These are phyloP conservation scores for Leishmania guyanensis DNA, from an alignment of 208 protist species.

Conservation along the genomic window DNA sequence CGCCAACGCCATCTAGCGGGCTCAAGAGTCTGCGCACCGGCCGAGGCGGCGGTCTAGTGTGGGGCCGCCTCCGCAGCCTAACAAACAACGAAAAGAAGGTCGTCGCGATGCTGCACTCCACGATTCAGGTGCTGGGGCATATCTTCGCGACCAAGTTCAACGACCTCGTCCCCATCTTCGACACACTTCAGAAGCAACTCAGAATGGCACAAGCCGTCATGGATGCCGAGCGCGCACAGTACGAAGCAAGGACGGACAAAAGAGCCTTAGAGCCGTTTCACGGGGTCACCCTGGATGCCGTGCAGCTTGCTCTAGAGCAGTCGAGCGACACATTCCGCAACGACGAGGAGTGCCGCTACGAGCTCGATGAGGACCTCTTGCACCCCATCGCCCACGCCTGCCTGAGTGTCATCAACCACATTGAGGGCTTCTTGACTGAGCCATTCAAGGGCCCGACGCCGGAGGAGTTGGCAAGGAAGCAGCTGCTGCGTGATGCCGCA, in stretches of 20 bases:
- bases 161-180: slow-evolving; percentile 75
- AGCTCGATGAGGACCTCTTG: slow-evolving; percentile 89
- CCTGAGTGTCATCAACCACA: slow-evolving; percentile 69
- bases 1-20: not conserved
- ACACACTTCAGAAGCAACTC: slow-evolving; percentile 49
- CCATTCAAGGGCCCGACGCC: slow-evolving; percentile 56
- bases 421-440: slow-evolving; percentile 81
- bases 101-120: slow-evolving; percentile 55
- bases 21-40: slow-evolving; percentile 2
- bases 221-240: slow-evolving; percentile 51
- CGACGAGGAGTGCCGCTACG: slow-evolving; percentile 76
- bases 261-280: slow-evolving; percentile 68
- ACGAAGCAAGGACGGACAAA: slow-evolving; percentile 48
- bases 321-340: slow-evolving; percentile 60
- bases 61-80: slow-evolving; percentile 58
- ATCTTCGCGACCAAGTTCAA: slow-evolving; percentile 83
- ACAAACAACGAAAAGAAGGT: slow-evolving; percentile 77
- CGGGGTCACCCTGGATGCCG: slow-evolving; percentile 45
- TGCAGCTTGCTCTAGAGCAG: slow-evolving; percentile 39
- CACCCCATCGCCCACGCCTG: slow-evolving; percentile 85
- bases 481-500: slow-evolving; percentile 47
- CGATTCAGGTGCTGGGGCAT: slow-evolving; percentile 74
- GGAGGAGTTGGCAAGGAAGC: slow-evolving; percentile 61
- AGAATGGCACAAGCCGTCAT: slow-evolving; percentile 54
- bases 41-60: slow-evolving; percentile 24